These are phyloP conservation scores for Calocybe cyanea DNA, from an alignment of 768 basidiomycete genomes.

Conservation along the genomic window DNA sequence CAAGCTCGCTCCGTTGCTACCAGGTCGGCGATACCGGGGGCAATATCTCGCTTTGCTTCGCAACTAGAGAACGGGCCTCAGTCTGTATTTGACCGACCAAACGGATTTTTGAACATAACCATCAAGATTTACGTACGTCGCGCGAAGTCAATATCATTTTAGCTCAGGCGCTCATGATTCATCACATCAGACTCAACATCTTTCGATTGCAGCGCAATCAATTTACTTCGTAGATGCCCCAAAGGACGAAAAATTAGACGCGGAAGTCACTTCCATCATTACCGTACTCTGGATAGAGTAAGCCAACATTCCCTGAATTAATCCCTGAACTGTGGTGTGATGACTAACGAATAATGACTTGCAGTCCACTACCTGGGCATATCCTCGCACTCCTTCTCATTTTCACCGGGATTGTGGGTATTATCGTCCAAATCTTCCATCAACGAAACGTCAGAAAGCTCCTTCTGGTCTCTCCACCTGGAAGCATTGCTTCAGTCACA, in stretches of 20 bases:
- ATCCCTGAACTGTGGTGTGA: neutral
- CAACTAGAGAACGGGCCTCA: conserved; percentile 37
- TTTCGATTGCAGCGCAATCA: conserved; percentile 51
- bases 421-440: conserved; percentile 46
- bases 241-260: conserved; percentile 32
- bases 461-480: conserved; percentile 51
- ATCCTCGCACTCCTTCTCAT: conserved; percentile 46
- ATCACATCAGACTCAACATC: conserved; percentile 44
- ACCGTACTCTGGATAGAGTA: conserved; percentile 60
- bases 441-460: conserved; percentile 43
- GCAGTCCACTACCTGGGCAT: conserved; percentile 52
- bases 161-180: conserved; percentile 1
- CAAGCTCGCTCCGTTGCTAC: conserved; percentile 48
- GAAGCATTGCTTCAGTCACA: conserved; percentile 53
- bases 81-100: conserved; percentile 42
- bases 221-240: conserved; percentile 48
- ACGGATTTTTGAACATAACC: conserved; percentile 54
- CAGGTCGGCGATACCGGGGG: conserved; percentile 50
- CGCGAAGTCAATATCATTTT: neutral
- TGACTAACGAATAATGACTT: neutral
- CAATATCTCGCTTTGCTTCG: conserved; percentile 53
- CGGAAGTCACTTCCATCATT: conserved; percentile 34
- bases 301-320: conserved; percentile 23
- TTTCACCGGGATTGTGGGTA: conserved; percentile 42
- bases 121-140: conserved; percentile 45